Base-by-base conservation (phyloP, 2,329 filamentous ascomycete species). In the Blastomyces gilchristii region DNA sequence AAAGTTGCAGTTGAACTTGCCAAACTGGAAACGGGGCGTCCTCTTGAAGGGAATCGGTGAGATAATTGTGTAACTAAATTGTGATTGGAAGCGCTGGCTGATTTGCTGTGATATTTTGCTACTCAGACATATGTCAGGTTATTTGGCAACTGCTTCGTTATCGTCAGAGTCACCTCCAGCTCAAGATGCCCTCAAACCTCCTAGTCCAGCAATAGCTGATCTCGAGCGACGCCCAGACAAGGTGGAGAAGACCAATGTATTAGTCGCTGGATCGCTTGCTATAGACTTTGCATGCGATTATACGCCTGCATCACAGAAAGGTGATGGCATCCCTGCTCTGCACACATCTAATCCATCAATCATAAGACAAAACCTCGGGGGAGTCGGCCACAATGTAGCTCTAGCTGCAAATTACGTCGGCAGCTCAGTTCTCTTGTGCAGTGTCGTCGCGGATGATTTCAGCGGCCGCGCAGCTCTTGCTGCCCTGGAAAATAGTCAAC, bases 331-430 rank as follows among this genome's bases (percentile, higher is more conserved):
- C 64, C 79, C 73, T 65, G 68, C 72, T 61, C 79, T 87, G 47
- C 84, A 92, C 64, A 96, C 91, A 0, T 97, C 93, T 0, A 97
- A 97, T 70, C 90, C 90, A 58, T 86, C 91, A 8, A 79, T 80
- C 16, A 95, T 97, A 67, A 85, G 79, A 45, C 91, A 96, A 71
- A 90, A 88, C 0, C 83, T 97, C 8, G 94, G 94, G 14, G 94
- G 94, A 7, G 94, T 97, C 8, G 94, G 90, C 7, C 87, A 91
- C 71, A 97, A 97, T 70, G 90, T 97, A 54, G 91, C 94, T 18
- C 83, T 91, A 58, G 92, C 93, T 54, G 87, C 90, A 0, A 89
- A 91, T 68, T 82, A 87, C 41, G 82, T 88, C 64, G 85, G 84
- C 50, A 84, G 81, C 47, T 76, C 78, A 16, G 88, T 94, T 8